Evolutionary conservation across 257 asterid genomes (phyloP).

Genomic region (Catharanthus roseus): DNA sequence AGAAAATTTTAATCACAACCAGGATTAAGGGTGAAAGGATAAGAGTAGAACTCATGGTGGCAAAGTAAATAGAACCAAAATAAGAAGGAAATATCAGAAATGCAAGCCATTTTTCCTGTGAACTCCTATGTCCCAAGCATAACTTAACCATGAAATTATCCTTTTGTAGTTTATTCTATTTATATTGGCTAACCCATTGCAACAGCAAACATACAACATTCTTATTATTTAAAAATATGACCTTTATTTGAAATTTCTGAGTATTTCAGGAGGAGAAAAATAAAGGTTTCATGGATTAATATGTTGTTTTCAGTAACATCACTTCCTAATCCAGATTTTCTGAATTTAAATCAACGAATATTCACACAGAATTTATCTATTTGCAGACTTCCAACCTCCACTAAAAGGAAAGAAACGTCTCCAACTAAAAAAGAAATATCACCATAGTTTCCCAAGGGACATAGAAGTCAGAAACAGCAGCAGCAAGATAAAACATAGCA

Average conservation of each 20-base stretch:
- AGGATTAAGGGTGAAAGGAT: not conserved
- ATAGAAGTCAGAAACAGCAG: slow-evolving; percentile 96
- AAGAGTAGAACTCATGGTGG: not conserved
- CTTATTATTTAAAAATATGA: not conserved
- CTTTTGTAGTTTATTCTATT: not conserved
- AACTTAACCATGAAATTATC: not conserved
- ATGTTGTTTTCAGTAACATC: not conserved
- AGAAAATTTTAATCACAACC: too few relatives aligned
- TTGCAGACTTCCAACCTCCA: not conserved
- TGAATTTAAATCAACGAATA: too few relatives aligned
- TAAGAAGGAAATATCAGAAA: not conserved
- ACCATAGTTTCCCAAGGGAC: slow-evolving; percentile 99
- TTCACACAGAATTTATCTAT: not conserved
- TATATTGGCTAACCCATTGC: not conserved
- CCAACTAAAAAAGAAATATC: slow-evolving; percentile 12
- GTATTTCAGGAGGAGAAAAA: not conserved
- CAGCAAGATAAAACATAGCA: slow-evolving; percentile 87
- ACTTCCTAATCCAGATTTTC: too few relatives aligned
- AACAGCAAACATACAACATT: not conserved
- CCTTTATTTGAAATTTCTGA: not conserved
- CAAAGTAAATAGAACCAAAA: not conserved
- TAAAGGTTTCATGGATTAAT: not conserved
- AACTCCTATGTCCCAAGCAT: not conserved
- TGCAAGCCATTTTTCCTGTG: not conserved
- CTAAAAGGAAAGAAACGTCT: not conserved